These are phyloP conservation scores for Claviceps citrina DNA, from an alignment of 2,329 filamentous ascomycete species.

Conservation along the genomic window DNA sequence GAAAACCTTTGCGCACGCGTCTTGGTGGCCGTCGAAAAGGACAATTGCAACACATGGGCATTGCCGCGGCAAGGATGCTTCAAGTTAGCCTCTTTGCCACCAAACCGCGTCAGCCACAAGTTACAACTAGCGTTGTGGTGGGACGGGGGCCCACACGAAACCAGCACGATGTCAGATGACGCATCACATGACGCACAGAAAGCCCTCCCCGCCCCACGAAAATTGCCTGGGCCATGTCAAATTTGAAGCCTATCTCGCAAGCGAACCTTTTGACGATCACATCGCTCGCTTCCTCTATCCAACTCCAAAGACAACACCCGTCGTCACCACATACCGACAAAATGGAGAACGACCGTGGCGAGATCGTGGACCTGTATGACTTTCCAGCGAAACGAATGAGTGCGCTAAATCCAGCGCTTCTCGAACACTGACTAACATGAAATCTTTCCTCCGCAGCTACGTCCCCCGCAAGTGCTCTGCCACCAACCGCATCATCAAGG, in stretches of 20 bases:
- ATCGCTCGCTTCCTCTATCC: slow-evolving; percentile 10
- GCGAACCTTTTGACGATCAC: slow-evolving; percentile 16
- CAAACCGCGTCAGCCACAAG: slow-evolving; percentile 2
- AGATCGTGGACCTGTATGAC: slow-evolving; percentile 95
- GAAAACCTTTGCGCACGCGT: background rate
- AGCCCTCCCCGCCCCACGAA: slow-evolving; percentile 23
- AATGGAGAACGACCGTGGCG: slow-evolving; percentile 99
- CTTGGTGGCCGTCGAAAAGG: background rate
- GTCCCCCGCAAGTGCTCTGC: slow-evolving; percentile 98
- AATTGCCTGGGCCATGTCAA: slow-evolving; percentile 21
- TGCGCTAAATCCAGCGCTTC: slow-evolving; percentile 1
- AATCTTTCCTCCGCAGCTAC: slow-evolving; percentile 46
- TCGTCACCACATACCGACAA: slow-evolving; percentile 31
- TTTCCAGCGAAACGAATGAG: background rate
- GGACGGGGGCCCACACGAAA: slow-evolving; percentile 10
- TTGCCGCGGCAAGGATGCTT: background rate
- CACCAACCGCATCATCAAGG: slow-evolving; percentile 99
- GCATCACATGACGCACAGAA: slow-evolving; percentile 19
- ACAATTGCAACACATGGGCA: background rate
- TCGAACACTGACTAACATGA: slow-evolving; percentile 10
- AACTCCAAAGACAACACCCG: slow-evolving; percentile 14
- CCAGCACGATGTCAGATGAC: slow-evolving; percentile 22
- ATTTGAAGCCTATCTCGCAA: slow-evolving; percentile 18
- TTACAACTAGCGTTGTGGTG: background rate
- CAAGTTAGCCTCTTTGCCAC: background rate